These are phyloP conservation scores for Ampelocalamus luodianensis DNA, from an alignment of 176 grass and related monocot genomes.

Conservation along the genomic window DNA sequence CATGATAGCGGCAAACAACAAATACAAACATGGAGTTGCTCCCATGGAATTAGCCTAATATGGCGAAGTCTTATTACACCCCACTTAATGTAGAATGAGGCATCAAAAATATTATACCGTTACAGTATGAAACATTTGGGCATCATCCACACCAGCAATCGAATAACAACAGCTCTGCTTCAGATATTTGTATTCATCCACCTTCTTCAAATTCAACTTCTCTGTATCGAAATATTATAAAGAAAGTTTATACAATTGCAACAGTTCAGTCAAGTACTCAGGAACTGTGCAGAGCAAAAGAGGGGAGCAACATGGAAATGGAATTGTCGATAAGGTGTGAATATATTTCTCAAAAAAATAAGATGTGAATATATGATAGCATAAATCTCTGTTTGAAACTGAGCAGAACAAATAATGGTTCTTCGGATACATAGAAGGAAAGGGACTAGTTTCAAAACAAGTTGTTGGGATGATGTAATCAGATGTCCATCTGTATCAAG, in stretches of 20 bases:
- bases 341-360: not conserved
- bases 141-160: conserved; percentile 92
- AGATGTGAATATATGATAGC: not conserved
- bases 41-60: conserved; percentile 21
- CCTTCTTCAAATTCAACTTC: conserved; percentile 94
- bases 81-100: conserved; percentile 27
- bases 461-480: conserved; percentile 21
- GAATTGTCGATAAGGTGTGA: not conserved
- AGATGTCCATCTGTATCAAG: not conserved
- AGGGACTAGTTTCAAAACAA: not conserved
- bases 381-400: conserved; percentile 15
- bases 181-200: conserved; percentile 93
- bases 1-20: not conserved
- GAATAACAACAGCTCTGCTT: conserved; percentile 95
- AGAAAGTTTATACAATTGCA: conserved; percentile 24
- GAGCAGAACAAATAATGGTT: conserved; percentile 26
- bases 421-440: conserved; percentile 18
- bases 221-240: conserved; percentile 57
- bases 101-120: conserved; percentile 51
- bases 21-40: conserved; percentile 11
- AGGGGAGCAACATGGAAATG: not conserved
- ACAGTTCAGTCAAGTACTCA: not conserved
- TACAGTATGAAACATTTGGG: conserved; percentile 81
- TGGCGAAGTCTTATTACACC: not conserved
- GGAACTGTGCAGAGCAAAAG: conserved; percentile 22